These are phyloP conservation scores for Haberlea rhodopensis DNA, from an alignment of 257 asterid species.

Conservation along the genomic window DNA sequence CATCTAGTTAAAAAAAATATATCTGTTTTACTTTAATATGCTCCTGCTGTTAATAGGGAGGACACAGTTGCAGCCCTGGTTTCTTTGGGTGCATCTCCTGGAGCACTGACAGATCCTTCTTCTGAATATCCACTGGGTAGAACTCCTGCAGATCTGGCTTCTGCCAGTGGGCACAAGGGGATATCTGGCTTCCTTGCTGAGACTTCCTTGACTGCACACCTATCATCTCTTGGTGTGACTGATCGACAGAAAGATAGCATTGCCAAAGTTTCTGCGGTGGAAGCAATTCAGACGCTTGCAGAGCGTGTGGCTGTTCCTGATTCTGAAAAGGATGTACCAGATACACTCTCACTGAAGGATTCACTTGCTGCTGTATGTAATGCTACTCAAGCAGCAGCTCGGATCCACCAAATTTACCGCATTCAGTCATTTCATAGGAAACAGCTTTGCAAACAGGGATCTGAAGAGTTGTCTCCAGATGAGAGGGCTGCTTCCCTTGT, in stretches of 20 bases:
- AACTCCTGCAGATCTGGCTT: slow-evolving; percentile 92
- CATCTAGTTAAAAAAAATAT: not conserved
- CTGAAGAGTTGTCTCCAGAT: slow-evolving; percentile 44
- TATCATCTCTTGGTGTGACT: slow-evolving; percentile 52
- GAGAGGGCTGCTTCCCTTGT: slow-evolving; percentile 59
- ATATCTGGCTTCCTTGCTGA: slow-evolving; percentile 95
- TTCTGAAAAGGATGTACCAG: slow-evolving; percentile 65
- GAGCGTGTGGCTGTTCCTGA: slow-evolving; percentile 71
- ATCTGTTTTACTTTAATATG: slow-evolving; percentile 17
- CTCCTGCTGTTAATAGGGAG: slow-evolving; percentile 60
- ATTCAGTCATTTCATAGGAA: slow-evolving; percentile 86
- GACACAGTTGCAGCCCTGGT: slow-evolving; percentile 79
- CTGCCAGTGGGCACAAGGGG: slow-evolving; percentile 88
- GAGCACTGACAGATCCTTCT: slow-evolving; percentile 78
- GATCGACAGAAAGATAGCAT: slow-evolving; percentile 46
- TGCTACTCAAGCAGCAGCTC: slow-evolving; percentile 95
- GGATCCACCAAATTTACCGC: slow-evolving; percentile 81
- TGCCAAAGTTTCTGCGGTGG: slow-evolving; percentile 37
- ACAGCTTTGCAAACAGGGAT: slow-evolving; percentile 45
- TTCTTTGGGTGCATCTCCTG: slow-evolving; percentile 84
- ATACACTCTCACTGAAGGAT: slow-evolving; percentile 74
- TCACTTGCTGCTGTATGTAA: slow-evolving; percentile 89
- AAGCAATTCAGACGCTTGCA: slow-evolving; percentile 56
- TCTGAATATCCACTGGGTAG: slow-evolving; percentile 62
- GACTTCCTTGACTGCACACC: slow-evolving; percentile 67